Evolutionary conservation across 2,329 filamentous ascomycete genomes (phyloP).

Genomic region (Paradendryphiella salina): DNA sequence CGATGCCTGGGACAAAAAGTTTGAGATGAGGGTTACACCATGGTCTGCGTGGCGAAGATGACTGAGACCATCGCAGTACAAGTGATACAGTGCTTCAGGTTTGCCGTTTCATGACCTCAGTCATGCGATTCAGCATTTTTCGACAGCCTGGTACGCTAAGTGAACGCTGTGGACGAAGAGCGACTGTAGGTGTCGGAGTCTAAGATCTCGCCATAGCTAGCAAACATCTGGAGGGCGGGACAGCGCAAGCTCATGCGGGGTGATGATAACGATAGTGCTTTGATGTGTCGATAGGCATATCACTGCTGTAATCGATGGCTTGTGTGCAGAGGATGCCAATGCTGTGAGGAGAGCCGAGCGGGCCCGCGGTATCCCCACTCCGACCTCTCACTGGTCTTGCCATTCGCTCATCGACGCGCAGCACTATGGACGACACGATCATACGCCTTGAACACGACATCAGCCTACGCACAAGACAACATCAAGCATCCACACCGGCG

Average conservation of each 20-base stretch:
- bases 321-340: conserved; percentile 4
- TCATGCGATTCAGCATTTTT: not conserved
- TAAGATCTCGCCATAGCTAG: not conserved
- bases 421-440: not conserved
- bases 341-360: conserved; percentile 15
- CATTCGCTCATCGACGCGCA: conserved; percentile 2
- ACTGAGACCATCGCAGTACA: not conserved
- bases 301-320: conserved; percentile 3
- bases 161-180: too few relatives aligned
- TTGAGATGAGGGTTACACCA: too few relatives aligned
- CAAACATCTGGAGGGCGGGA: not conserved
- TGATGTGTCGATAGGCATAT: not conserved
- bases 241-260: conserved; percentile 2
- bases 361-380: conserved; percentile 9
- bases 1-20: too few relatives aligned
- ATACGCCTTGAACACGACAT: conserved; percentile 7
- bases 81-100: conserved; percentile 2
- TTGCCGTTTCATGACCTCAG: conserved; percentile 1
- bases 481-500: conserved; percentile 1
- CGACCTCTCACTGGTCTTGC: not conserved
- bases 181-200: not conserved
- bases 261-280: not conserved
- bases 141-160: too few relatives aligned
- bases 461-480: conserved; percentile 5
- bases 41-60: not conserved